Percentiles rank a stretch among this genome's conserved stretches.
Conservation (phyloP, 2,329 filamentous ascomycete genomes). For the Exophiala alcalophila region DNA sequence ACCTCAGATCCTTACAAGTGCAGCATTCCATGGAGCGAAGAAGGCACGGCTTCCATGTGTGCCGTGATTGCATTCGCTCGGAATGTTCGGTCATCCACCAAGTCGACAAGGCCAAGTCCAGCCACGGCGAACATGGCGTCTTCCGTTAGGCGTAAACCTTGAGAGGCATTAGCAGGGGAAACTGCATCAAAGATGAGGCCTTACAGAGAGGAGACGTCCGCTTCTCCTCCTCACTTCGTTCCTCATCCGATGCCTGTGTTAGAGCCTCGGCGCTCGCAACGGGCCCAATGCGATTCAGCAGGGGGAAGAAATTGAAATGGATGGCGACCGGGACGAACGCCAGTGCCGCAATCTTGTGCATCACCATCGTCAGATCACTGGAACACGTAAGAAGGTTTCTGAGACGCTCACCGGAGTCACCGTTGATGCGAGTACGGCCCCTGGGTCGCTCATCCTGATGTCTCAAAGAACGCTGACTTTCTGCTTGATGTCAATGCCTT, state of each 20-base stretch:
- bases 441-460: conserved; percentile 27
- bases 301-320: conserved; percentile 37
- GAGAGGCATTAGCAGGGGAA: no score
- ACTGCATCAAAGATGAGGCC: no score
- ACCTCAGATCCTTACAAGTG: conserved; percentile 42
- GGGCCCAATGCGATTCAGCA: conserved; percentile 31
- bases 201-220: conserved; percentile 31
- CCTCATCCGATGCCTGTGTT: conserved; percentile 28
- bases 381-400: neutral
- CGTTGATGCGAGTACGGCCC: conserved; percentile 32
- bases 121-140: conserved; percentile 40
- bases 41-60: conserved; percentile 37
- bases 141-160: conserved; percentile 33
- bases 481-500: no score
- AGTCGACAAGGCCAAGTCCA: conserved; percentile 37
- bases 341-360: conserved; percentile 35
- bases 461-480: no score
- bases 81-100: conserved; percentile 35
- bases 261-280: conserved; percentile 34
- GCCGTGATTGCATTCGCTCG: conserved; percentile 36
- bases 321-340: conserved; percentile 40
- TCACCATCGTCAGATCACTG: neutral
- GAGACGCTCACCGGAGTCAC: conserved; percentile 31
- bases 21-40: conserved; percentile 38
- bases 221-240: conserved; percentile 19